Evolutionary conservation across 768 basidiomycete genomes (phyloP).

Genomic region (Suillus paluster): DNA sequence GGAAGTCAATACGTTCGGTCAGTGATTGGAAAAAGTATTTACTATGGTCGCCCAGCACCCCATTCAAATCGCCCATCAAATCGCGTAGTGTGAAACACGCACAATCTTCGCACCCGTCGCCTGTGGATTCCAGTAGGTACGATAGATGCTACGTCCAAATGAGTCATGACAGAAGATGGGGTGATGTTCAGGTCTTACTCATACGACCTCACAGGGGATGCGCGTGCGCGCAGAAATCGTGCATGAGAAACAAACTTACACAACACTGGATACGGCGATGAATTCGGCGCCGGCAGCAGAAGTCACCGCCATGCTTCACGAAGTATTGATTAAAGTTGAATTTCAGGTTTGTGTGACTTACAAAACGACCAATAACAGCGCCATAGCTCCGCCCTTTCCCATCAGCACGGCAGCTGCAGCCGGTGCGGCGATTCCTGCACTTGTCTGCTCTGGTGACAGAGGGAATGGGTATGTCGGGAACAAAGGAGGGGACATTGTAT

Average conservation of each 20-base stretch:
- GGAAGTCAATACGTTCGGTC: neutral
- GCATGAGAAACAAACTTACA: slow-evolving; percentile 22
- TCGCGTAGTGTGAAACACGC: slow-evolving; percentile 36
- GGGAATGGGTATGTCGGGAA: slow-evolving; percentile 41
- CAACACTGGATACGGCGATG: slow-evolving; percentile 37
- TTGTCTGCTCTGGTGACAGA: slow-evolving; percentile 14
- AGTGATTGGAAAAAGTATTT: slow-evolving; percentile 7
- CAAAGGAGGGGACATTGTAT: slow-evolving; percentile 16
- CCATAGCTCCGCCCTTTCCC: slow-evolving; percentile 39
- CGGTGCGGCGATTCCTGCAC: slow-evolving; percentile 35
- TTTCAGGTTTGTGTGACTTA: neutral
- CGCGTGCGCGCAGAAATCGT: neutral
- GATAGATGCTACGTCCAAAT: slow-evolving; percentile 26
- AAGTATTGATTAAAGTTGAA: neutral
- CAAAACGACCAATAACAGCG: slow-evolving; percentile 39
- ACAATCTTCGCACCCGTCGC: slow-evolving; percentile 38
- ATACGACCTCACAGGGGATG: slow-evolving; percentile 29
- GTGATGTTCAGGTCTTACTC: slow-evolving; percentile 25
- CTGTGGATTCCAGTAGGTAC: slow-evolving; percentile 38
- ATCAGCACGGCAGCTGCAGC: slow-evolving; percentile 39
- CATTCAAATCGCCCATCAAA: slow-evolving; percentile 43
- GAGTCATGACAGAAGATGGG: neutral
- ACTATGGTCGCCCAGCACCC: slow-evolving; percentile 41
- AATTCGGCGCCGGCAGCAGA: slow-evolving; percentile 39
- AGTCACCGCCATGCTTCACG: slow-evolving; percentile 37